These are phyloP conservation scores for Sesbania bispinosa DNA, from an alignment of 306 rosid species.

Conservation along the genomic window DNA sequence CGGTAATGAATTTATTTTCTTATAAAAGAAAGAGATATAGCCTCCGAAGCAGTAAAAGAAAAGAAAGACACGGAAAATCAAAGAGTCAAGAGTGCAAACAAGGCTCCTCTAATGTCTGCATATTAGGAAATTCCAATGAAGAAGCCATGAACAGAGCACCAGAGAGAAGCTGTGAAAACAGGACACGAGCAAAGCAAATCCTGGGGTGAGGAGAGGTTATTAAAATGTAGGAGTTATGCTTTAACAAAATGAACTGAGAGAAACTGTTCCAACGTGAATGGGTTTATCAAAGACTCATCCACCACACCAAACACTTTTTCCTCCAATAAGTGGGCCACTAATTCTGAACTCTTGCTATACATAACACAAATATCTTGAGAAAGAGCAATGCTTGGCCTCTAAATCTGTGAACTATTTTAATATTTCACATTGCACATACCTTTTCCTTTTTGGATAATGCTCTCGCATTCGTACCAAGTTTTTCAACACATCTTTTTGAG, in stretches of 20 bases:
- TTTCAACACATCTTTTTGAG: neutral
- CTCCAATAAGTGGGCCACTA: neutral
- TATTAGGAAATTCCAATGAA: constrained; percentile 10
- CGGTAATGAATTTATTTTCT: too few relatives aligned
- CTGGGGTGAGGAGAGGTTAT: neutral
- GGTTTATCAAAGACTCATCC: neutral
- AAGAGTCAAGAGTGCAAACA: neutral
- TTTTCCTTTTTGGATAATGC: neutral
- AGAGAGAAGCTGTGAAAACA: neutral
- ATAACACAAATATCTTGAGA: neutral
- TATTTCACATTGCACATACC: neutral
- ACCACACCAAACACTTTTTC: neutral
- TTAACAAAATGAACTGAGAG: neutral
- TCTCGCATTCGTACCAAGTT: neutral
- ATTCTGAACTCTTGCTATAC: neutral
- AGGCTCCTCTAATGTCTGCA: neutral
- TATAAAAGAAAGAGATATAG: neutral
- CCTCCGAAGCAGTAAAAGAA: neutral
- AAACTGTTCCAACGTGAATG: constrained; percentile 18
- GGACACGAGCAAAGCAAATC: neutral
- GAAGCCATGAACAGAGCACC: neutral
- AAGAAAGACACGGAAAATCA: neutral
- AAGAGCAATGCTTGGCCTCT: neutral
- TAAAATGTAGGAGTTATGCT: constrained; percentile 3
- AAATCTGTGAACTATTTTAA: constrained; percentile 8